Conservation (phyloP, 495 filamentous ascomycete genomes). For the Stereocaulon alpinum region DNA sequence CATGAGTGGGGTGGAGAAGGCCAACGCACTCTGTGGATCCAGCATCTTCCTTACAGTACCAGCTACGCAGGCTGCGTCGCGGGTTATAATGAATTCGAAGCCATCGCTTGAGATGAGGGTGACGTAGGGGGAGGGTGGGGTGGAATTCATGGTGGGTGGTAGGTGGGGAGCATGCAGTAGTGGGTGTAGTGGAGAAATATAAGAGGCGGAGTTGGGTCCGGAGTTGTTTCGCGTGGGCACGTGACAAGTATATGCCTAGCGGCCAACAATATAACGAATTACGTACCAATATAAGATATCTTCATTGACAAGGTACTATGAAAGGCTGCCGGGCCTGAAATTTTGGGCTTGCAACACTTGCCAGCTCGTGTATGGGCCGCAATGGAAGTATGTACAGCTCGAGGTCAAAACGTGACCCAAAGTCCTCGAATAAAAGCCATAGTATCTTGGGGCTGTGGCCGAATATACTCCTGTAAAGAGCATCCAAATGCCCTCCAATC, state of each 20-base stretch:
- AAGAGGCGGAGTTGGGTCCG: background rate
- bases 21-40: constrained; percentile 56
- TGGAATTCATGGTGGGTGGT: background rate
- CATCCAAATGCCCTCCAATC: background rate
- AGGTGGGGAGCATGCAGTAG: background rate
- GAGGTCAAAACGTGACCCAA: background rate
- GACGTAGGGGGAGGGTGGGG: constrained; percentile 45
- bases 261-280: no score
- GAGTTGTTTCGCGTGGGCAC: background rate
- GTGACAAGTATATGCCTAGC: background rate
- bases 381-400: no score
- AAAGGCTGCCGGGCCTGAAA: no score
- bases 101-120: constrained; percentile 80
- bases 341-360: no score
- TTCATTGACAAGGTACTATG: no score
- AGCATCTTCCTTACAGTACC: constrained; percentile 78
- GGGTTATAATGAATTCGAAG: constrained; percentile 77
- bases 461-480: background rate
- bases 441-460: background rate
- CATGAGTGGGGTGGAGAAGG: background rate
- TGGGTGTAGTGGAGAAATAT: background rate
- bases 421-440: background rate
- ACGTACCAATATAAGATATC: no score
- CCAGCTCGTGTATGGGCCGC: no score
- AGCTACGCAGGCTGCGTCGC: constrained; percentile 64